Conservation (phyloP, 176 grass and related monocot species). For the Areca catechu region DNA sequence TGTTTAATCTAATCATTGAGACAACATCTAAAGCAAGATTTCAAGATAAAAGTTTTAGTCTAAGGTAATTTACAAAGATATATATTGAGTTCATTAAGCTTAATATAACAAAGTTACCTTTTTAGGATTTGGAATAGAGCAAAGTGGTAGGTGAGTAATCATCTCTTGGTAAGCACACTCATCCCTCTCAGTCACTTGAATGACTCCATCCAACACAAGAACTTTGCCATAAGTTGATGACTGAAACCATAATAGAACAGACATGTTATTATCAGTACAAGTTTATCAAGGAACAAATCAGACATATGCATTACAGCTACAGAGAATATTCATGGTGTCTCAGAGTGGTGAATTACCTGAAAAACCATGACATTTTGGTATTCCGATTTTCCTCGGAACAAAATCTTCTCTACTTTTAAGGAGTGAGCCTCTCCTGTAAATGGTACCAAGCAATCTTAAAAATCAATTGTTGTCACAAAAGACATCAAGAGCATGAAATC, state of each 20-base stretch:
- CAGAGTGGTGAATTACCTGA: conserved; percentile 31
- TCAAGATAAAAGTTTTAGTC: neutral
- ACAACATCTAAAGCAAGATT: neutral
- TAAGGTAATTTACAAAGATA: conserved; percentile 1
- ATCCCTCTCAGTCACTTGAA: conserved; percentile 84
- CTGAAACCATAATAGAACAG: conserved; percentile 23
- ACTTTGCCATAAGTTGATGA: conserved; percentile 88
- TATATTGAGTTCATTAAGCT: neutral
- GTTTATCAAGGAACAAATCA: no score
- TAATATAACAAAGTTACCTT: conserved; percentile 30
- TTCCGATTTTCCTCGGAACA: conserved; percentile 81
- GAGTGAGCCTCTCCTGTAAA: conserved; percentile 87
- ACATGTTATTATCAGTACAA: neutral
- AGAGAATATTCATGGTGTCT: no score
- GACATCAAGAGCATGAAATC: no score
- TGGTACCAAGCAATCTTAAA: neutral
- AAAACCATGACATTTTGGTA: conserved; percentile 97
- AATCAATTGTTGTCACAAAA: no score
- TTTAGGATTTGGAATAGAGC: conserved; percentile 84
- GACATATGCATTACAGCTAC: no score
- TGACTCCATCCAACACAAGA: conserved; percentile 81
- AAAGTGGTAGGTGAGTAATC: conserved; percentile 91
- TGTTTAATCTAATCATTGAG: neutral
- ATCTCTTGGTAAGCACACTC: conserved; percentile 97
- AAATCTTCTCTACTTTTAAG: conserved; percentile 77